Conservation (phyloP, 441 rosid species). For the Bocquillonia castaneifolia region DNA sequence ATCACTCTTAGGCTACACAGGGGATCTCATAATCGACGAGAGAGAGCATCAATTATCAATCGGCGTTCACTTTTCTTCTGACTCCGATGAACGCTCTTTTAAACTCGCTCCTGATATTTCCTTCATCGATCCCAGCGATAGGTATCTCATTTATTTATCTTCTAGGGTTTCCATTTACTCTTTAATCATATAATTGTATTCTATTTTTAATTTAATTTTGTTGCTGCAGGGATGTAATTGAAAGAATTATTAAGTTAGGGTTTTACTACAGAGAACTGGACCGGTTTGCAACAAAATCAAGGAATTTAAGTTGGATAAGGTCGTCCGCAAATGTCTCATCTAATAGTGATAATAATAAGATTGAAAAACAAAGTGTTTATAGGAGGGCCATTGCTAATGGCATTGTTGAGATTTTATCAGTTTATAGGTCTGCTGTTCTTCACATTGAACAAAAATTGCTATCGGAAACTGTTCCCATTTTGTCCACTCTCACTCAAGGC, state of each 20-base stretch:
- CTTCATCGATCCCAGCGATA: slow-evolving; percentile 79
- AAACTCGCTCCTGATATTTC: slow-evolving; percentile 90
- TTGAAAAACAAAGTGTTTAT: slow-evolving; percentile 55
- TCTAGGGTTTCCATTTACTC: slow-evolving; percentile 13
- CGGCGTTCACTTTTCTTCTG: slow-evolving; percentile 48
- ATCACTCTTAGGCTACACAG: slow-evolving; percentile 81
- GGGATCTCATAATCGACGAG: slow-evolving; percentile 89
- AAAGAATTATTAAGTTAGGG: slow-evolving; percentile 72
- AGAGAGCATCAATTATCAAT: slow-evolving; percentile 60
- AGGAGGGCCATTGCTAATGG: slow-evolving; percentile 93
- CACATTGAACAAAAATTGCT: slow-evolving; percentile 80
- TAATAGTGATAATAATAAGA: slow-evolving; percentile 36
- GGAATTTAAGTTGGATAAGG: slow-evolving; percentile 85
- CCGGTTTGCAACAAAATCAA: slow-evolving; percentile 63
- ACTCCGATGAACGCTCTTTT: slow-evolving; percentile 64
- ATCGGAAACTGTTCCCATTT: slow-evolving; percentile 69
- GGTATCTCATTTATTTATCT: slow-evolving; percentile 30
- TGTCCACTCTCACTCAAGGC: slow-evolving; percentile 81
- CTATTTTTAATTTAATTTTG: too few relatives aligned
- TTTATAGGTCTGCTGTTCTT: slow-evolving; percentile 89
- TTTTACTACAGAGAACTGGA: slow-evolving; percentile 92
- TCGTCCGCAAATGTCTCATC: slow-evolving; percentile 44
- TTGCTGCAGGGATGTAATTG: slow-evolving; percentile 80
- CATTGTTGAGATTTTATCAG: slow-evolving; percentile 76
- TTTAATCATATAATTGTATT: not conserved